A percentile compares a stretch with the other conserved stretches of the same genome.
Evolutionary conservation across 345 rosid genomes (phyloP).

Genomic region (Salix viminalis): DNA sequence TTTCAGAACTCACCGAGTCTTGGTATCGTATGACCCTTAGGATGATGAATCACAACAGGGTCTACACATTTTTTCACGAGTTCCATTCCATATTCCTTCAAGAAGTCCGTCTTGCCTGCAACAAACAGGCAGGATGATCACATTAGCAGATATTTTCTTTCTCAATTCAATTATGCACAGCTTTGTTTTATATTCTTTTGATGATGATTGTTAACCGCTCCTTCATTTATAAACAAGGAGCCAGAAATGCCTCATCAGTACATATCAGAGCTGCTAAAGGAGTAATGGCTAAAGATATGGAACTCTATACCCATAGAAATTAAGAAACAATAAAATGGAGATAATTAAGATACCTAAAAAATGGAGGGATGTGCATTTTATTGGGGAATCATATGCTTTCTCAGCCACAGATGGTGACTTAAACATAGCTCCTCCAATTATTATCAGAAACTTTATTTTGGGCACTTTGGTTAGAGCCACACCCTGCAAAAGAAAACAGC

Average conservation of each 20-base stretch:
- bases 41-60: constrained; percentile 67
- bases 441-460: constrained; percentile 55
- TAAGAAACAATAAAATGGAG: background rate
- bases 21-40: constrained; percentile 91
- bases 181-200: background rate
- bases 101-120: constrained; percentile 80
- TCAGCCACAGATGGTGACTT: constrained; percentile 43
- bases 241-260: no score
- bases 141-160: background rate
- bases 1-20: constrained; percentile 49
- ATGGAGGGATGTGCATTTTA: constrained; percentile 63
- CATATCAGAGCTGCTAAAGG: background rate
- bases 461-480: constrained; percentile 66
- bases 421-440: constrained; percentile 77
- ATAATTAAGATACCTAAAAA: constrained; percentile 48
- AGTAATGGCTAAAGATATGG: background rate
- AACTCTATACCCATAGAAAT: background rate
- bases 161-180: background rate
- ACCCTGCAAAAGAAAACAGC: constrained; percentile 41
- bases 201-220: background rate
- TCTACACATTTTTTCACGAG: constrained; percentile 48
- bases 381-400: constrained; percentile 53
- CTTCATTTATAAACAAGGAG: no score
- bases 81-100: constrained; percentile 62
- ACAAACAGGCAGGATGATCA: background rate